phyloP scores from a whole-genome alignment of 371 early-diverging fungal genomes.

The Lichtheimia corymbifera region DNA sequence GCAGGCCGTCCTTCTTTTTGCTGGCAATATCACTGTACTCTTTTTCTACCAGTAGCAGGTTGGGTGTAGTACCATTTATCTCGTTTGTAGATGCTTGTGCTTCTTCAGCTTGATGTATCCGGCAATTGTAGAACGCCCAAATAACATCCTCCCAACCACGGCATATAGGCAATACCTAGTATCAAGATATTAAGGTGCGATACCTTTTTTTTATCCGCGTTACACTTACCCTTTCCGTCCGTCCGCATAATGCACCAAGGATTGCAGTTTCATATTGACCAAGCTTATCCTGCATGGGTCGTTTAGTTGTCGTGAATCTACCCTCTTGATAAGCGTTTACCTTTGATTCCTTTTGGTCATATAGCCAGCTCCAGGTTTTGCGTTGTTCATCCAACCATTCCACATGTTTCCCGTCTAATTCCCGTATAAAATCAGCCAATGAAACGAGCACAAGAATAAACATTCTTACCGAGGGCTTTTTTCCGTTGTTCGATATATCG shows the following conservation, averaged over 20 bases:
- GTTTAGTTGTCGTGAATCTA: neutral
- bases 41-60: slow-evolving; percentile 2
- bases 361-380: slow-evolving; percentile 8
- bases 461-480: neutral
- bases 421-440: neutral
- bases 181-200: neutral
- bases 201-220: too few relatives aligned
- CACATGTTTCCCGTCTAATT: slow-evolving; percentile 2
- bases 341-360: neutral
- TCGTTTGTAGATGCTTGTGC: neutral
- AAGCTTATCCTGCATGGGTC: neutral
- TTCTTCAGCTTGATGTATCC: slow-evolving; percentile 14
- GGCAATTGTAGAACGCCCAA: slow-evolving; percentile 34
- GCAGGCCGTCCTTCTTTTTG: neutral
- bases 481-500: slow-evolving; percentile 4
- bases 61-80: slow-evolving; percentile 12
- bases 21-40: neutral
- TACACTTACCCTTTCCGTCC: slow-evolving; percentile 5
- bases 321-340: neutral
- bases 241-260: slow-evolving; percentile 4
- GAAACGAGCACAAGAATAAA: neutral
- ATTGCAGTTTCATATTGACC: slow-evolving; percentile 11
- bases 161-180: slow-evolving; percentile 18
- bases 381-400: slow-evolving; percentile 11
- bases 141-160: slow-evolving; percentile 40